Base-by-base conservation (phyloP, 2,329 filamentous ascomycete genomes). In the Aspergillus oerlinghausenensis region DNA sequence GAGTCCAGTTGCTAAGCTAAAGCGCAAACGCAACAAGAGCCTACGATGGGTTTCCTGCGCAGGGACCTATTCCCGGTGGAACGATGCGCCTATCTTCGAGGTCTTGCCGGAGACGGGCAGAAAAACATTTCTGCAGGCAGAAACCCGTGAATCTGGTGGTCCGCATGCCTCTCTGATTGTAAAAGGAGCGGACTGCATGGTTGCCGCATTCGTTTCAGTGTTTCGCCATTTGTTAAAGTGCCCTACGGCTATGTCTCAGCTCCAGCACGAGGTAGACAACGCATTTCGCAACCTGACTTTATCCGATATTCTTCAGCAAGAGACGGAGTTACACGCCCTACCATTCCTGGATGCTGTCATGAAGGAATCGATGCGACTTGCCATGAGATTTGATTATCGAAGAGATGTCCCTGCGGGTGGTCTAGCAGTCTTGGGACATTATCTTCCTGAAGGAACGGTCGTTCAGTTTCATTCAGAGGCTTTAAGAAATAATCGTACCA, bases 301-400 rank as follows among this genome's bases (percentile, higher is more conserved):
- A 10, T 52, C 56, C 1, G 32, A 25, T 4, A 3, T 51, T 0
- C 56, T 58, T n/a, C 17, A 23, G 1, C 59, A 35, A 17, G 11
- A 59, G 55, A 49, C 21, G 1, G 60, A 64, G 11, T 4, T 62
- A 3, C 11, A 10, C 9, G 26, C 49, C 1, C 38, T 62, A 3
- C 35, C 42, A 9, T 63, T 63, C 28, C 54, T 65, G 3, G 56
- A 63, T 3, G 60, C 63, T 17, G 55, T 60, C 1, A 47, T 64
- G 43, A 65, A 61, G 28, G 63, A 64, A 48, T 53, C 57, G 4
- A 51, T 62, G 51, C 56, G 63, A n/a, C 45, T 45, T 29, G 19
- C 23, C 17, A 14, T 32, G 3, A 21, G 3, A 3, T 38, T 47
- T 3, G 23, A 48, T 9, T 42, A 42, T 5, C 50, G 56, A 35